phyloP scores from a whole-genome alignment of 2,329 filamentous ascomycete species.

The Hypoxylon sp. region DNA sequence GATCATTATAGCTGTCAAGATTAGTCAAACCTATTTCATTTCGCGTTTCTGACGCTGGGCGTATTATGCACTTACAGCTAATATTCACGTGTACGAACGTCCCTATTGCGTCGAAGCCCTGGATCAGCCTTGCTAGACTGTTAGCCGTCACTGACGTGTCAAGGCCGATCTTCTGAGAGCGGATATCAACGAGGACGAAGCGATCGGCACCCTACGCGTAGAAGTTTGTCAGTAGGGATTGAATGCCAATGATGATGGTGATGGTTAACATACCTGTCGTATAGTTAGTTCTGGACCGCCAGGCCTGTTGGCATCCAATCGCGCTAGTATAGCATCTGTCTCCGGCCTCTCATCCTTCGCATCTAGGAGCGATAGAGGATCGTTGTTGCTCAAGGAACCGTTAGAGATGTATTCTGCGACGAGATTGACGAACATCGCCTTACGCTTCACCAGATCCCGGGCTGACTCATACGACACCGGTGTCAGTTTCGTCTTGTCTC shows the following conservation, averaged over 20 bases:
- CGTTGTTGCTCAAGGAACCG: neutral
- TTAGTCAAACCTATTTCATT: neutral
- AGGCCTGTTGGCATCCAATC: slow-evolving; percentile 35
- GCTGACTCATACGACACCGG: slow-evolving; percentile 43
- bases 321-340: slow-evolving; percentile 21
- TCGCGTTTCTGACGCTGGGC: neutral
- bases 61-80: slow-evolving; percentile 20
- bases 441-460: slow-evolving; percentile 34
- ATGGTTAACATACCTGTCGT: slow-evolving; percentile 21
- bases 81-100: slow-evolving; percentile 26
- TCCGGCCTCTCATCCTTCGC: slow-evolving; percentile 2
- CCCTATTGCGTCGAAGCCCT: slow-evolving; percentile 2
- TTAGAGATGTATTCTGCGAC: slow-evolving; percentile 22
- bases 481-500: slow-evolving; percentile 46
- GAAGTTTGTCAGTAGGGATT: neutral
- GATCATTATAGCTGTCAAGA: slow-evolving; percentile 23
- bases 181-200: slow-evolving; percentile 30
- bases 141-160: slow-evolving; percentile 24
- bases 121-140: slow-evolving; percentile 17
- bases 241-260: neutral
- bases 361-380: slow-evolving; percentile 3
- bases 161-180: slow-evolving; percentile 24
- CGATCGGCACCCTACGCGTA: slow-evolving; percentile 29
- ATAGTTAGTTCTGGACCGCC: slow-evolving; percentile 29
- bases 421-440: slow-evolving; percentile 37